Percentiles rank a stretch among this genome's conserved stretches.
These are phyloP conservation scores for Iberis pinnata DNA, from an alignment of 345 rosid species.

Conservation along the genomic window DNA sequence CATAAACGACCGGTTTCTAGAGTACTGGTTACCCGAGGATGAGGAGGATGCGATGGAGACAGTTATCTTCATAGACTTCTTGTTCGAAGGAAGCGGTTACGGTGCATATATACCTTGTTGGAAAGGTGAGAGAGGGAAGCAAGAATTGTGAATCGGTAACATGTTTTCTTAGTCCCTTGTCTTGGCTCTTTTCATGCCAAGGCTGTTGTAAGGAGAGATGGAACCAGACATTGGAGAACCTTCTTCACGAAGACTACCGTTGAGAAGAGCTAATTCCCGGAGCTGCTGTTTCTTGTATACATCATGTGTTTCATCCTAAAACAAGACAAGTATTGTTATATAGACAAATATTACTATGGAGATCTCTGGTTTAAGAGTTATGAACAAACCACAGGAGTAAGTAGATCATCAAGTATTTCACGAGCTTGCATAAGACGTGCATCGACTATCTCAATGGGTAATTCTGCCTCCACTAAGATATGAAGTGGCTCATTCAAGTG, in stretches of 20 bases:
- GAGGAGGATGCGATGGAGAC: too few species aligned
- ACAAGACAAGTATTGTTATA: background rate
- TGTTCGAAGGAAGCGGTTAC: too few species aligned
- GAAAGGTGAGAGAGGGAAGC: too few species aligned
- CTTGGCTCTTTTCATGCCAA: constrained; percentile 95
- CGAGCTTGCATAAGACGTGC: constrained; percentile 88
- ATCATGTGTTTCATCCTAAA: constrained; percentile 90
- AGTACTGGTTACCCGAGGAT: too few species aligned
- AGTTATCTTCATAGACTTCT: too few species aligned
- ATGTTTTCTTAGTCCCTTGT: too few species aligned
- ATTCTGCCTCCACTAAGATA: constrained; percentile 86
- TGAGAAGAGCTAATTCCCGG: constrained; percentile 89
- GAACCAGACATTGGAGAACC: constrained; percentile 95
- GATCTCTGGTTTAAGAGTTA: background rate
- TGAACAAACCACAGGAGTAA: constrained; percentile 69
- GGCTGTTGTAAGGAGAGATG: constrained; percentile 82
- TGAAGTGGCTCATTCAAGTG: constrained; percentile 94
- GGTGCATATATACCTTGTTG: too few species aligned
- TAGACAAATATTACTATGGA: too few species aligned
- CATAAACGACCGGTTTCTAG: too few species aligned
- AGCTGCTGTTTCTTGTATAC: constrained; percentile 94
- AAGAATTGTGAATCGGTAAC: too few species aligned
- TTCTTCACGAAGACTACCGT: constrained; percentile 84
- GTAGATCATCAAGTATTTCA: constrained; percentile 85
- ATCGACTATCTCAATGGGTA: constrained; percentile 86